Evolutionary conservation across 2,329 filamentous ascomycete species (phyloP).

Genomic region (Paraconiothyrium brasiliense): DNA sequence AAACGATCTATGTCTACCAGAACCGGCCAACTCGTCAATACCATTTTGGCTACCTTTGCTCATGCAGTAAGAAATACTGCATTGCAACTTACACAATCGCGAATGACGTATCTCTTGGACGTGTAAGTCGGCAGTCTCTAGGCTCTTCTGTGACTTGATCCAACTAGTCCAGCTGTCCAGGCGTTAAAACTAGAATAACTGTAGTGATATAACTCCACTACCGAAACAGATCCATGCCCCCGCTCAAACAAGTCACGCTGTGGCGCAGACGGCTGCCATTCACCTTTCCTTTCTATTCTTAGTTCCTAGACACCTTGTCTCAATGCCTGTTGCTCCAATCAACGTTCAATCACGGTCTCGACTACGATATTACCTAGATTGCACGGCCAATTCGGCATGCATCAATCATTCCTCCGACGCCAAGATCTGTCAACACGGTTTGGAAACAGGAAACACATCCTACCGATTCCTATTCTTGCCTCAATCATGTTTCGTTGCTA

Average conservation of each 20-base stretch:
- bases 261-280: constrained; percentile 11
- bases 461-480: constrained; percentile 31
- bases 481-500: constrained; percentile 37
- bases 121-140: neutral
- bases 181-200: neutral
- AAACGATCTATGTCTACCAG: neutral
- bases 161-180: neutral
- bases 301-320: neutral
- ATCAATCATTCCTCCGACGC: constrained; percentile 18
- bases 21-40: neutral
- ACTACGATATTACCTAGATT: constrained; percentile 18
- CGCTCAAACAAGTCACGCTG: neutral
- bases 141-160: neutral
- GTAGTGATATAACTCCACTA: neutral
- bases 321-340: neutral
- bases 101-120: neutral
- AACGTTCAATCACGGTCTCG: constrained; percentile 6
- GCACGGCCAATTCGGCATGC: constrained; percentile 11
- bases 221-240: constrained; percentile 15
- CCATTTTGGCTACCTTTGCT: neutral
- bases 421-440: constrained; percentile 23
- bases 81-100: neutral
- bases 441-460: constrained; percentile 30
- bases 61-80: neutral
- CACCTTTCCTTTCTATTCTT: constrained; percentile 12